phyloP scores from a whole-genome alignment of 108 stramenopile species.

The Skeletonema marinoi region DNA sequence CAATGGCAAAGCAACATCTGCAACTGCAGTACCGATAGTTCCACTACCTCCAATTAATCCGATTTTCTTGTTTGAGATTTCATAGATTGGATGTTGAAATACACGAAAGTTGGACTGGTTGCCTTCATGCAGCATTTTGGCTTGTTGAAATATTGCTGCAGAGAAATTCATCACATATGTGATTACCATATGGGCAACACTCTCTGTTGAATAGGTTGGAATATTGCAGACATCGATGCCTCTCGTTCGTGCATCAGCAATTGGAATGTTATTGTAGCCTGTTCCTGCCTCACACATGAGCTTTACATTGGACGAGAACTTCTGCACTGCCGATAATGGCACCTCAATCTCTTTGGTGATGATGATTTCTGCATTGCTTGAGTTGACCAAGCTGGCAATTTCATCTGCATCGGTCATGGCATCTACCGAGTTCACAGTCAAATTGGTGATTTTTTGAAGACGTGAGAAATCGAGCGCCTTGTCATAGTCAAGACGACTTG shows the following conservation, averaged over 20 bases:
- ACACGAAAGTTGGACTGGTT: conserved; percentile 75
- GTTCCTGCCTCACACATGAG: conserved; percentile 88
- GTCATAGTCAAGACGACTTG: conserved; percentile 79
- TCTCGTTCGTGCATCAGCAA: conserved; percentile 39
- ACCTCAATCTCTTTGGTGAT: conserved; percentile 88
- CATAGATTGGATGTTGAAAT: conserved; percentile 76
- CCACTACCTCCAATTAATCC: conserved; percentile 91
- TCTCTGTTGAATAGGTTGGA: conserved; percentile 86
- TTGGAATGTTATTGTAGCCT: conserved; percentile 90
- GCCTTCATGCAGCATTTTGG: conserved; percentile 59
- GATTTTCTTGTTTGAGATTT: conserved; percentile 78
- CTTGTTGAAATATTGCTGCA: conserved; percentile 79
- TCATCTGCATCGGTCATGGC: conserved; percentile 60
- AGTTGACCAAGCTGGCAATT: conserved; percentile 63
- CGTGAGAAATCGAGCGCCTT: conserved; percentile 62
- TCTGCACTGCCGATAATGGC: conserved; percentile 43
- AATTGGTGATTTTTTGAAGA: conserved; percentile 45
- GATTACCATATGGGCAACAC: conserved; percentile 88
- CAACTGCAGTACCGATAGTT: conserved; percentile 84
- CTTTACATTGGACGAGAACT: conserved; percentile 70
- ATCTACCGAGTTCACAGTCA: conserved; percentile 64
- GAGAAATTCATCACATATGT: conserved; percentile 88
- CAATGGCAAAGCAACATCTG: conserved; percentile 79
- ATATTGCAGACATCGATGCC: conserved; percentile 73
- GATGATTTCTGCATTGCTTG: conserved; percentile 71